These are phyloP conservation scores for Gaertneriomyces semiglobifer DNA, from an alignment of 192 early-diverging fungal genomes.

Conservation along the genomic window DNA sequence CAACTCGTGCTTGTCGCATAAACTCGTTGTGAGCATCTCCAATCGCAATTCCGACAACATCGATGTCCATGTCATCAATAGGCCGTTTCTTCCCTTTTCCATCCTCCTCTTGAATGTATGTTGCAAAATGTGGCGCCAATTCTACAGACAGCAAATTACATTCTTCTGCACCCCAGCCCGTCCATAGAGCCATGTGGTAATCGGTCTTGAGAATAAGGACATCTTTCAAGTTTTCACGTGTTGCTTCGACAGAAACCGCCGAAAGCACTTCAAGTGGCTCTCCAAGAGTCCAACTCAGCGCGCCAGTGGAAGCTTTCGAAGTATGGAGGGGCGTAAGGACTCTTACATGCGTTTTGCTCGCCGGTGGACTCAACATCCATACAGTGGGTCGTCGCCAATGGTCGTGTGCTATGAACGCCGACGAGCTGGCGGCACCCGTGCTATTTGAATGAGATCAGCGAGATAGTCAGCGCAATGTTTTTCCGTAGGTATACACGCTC, in stretches of 20 bases:
- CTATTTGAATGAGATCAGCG: too few species aligned
- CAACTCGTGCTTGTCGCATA: neutral
- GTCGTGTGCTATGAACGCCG: too few species aligned
- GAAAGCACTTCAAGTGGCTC: conserved; percentile 2
- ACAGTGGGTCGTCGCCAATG: too few species aligned
- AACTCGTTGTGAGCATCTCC: neutral
- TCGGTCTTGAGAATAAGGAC: conserved; percentile 37
- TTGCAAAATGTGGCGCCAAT: neutral
- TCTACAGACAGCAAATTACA: conserved; percentile 4
- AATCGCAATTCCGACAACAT: neutral
- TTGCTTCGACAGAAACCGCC: conserved; percentile 40
- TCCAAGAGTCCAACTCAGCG: too few species aligned
- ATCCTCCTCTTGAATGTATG: neutral
- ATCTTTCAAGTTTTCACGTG: conserved; percentile 33
- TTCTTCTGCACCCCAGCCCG: conserved; percentile 11
- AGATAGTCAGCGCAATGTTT: too few species aligned
- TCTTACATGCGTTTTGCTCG: too few species aligned
- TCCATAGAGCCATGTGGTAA: conserved; percentile 39
- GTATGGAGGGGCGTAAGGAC: too few species aligned
- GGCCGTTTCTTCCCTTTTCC: neutral
- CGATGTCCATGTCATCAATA: neutral
- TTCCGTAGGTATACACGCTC: too few species aligned
- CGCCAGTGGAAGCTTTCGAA: too few species aligned
- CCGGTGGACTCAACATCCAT: too few species aligned
- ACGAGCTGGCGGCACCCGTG: too few species aligned